These are phyloP conservation scores for Lasiosphaeriaceae sp. DNA, from an alignment of 495 filamentous ascomycete genomes.

Conservation along the genomic window DNA sequence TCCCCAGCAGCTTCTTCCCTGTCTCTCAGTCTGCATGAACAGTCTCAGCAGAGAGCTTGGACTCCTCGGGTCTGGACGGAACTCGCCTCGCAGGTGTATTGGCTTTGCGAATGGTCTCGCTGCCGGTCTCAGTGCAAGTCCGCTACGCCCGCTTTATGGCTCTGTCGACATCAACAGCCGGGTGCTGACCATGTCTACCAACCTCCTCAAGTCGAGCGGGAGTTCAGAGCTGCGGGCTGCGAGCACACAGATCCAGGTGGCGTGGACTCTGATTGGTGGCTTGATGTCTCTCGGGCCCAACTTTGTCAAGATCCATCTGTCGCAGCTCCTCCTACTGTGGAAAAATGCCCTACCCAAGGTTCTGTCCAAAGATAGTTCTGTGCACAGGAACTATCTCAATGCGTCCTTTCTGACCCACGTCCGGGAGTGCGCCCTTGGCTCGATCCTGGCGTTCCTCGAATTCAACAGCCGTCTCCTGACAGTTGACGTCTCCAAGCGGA, in stretches of 20 bases:
- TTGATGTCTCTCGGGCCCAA: constrained; percentile 95
- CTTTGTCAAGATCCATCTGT: constrained; percentile 98
- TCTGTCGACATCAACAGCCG: constrained; percentile 93
- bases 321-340: constrained; percentile 93
- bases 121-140: constrained; percentile 84
- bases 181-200: constrained; percentile 85
- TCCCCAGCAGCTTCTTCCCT: constrained; percentile 85
- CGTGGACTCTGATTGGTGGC: constrained; percentile 95
- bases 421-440: constrained; percentile 89
- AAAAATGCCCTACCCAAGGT: constrained; percentile 95
- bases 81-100: constrained; percentile 78
- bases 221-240: constrained; percentile 88
- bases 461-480: constrained; percentile 92
- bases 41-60: constrained; percentile 83
- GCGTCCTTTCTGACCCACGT: constrained; percentile 92
- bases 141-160: constrained; percentile 83
- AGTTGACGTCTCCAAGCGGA: constrained; percentile 88
- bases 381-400: constrained; percentile 76
- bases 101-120: constrained; percentile 93
- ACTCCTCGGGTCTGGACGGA: constrained; percentile 68
- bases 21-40: constrained; percentile 94
- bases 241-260: constrained; percentile 92
- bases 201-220: constrained; percentile 87
- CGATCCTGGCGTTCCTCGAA: constrained; percentile 85
- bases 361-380: constrained; percentile 82